Base-by-base conservation (phyloP, 75 land plant species). In the Sequoiadendron giganteum region DNA sequence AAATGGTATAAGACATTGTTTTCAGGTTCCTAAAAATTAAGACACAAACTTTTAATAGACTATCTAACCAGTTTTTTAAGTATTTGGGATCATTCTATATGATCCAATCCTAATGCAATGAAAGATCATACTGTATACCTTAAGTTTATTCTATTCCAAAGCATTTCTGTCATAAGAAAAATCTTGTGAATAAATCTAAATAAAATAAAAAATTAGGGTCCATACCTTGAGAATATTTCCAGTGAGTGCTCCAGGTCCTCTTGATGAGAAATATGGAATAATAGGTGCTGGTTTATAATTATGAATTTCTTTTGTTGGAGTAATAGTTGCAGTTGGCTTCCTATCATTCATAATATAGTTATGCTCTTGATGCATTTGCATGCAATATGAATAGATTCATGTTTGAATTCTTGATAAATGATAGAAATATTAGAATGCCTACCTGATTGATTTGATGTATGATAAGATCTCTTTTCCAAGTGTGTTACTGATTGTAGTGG, bases 201-300 rank as follows among this genome's bases (percentile, higher is more conserved):
- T 21, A 5, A 25, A 13, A 65, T 19, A 18, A 65, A 65, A 1
- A 9, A n/a, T 28, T 70, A n/a, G 73, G 73, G 0, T 3, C 1
- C n/a, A 18, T 54, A 95, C 98, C 95, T 96, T 96, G 84, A 95
- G 89, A 80, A 96, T 86, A 91, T 90, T 90, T 47, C 85, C 89
- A 2, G 91, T 89, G 75, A 87, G 88, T 11, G 49, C 85, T 30
- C 92, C 88, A 82, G 98, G 98, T 0, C 98, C 98, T 86, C 97
- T 88, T 0, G 97, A 92, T 1, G 98, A 95, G 85, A 95, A 96
- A 49, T 88, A 91, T 13, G 97, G 92, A 11, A 96, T 87, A 9
- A 75, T 56, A 21, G 97, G 98, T 10, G 98, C 98, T 3, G 95
- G 97, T 76, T 92, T 95, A 45, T 90, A 85, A 0, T 89, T 85